These are phyloP conservation scores for Stereocaulon alpinum DNA, from an alignment of 495 filamentous ascomycete species.

Conservation along the genomic window DNA sequence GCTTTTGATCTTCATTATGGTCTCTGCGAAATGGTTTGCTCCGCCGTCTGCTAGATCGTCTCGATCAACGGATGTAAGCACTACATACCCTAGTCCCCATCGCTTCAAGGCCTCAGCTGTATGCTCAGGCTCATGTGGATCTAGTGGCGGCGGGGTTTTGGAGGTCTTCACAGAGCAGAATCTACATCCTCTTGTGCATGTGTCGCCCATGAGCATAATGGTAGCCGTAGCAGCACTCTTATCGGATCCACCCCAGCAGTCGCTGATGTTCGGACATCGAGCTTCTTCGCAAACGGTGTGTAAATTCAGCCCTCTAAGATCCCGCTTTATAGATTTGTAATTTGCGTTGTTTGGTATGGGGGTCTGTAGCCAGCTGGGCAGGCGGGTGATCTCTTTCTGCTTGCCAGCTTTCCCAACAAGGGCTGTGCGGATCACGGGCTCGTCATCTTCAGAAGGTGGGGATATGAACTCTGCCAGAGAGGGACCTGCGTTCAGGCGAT, in stretches of 20 bases:
- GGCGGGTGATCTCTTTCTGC: conserved; percentile 76
- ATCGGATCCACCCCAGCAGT: conserved; percentile 89
- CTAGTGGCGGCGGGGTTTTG: conserved; percentile 66
- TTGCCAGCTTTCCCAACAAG: conserved; percentile 73
- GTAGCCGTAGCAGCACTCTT: conserved; percentile 90
- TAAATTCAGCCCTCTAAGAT: conserved; percentile 77
- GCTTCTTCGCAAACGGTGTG: conserved; percentile 98
- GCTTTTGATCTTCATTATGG: conserved; percentile 83
- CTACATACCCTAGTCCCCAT: conserved; percentile 94
- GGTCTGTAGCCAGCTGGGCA: conserved; percentile 94
- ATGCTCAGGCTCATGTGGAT: conserved; percentile 94
- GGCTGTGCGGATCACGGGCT: conserved; percentile 57
- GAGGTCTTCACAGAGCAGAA: conserved; percentile 95
- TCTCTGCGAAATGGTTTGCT: conserved; percentile 85
- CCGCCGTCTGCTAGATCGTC: conserved; percentile 88
- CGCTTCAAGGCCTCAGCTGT: conserved; percentile 84
- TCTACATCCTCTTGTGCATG: conserved; percentile 90
- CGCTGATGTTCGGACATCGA: conserved; percentile 90
- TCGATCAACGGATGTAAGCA: conserved; percentile 84
- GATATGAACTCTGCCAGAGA: conserved; percentile 69
- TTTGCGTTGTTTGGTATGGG: conserved; percentile 73
- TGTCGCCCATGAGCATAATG: conserved; percentile 99
- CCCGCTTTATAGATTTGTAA: conserved; percentile 87
- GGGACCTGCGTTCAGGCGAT: conserved; percentile 70
- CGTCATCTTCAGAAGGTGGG: conserved; percentile 28